Base-by-base conservation (phyloP, 2,329 filamentous ascomycete species). In the Passalora sequoiae region DNA sequence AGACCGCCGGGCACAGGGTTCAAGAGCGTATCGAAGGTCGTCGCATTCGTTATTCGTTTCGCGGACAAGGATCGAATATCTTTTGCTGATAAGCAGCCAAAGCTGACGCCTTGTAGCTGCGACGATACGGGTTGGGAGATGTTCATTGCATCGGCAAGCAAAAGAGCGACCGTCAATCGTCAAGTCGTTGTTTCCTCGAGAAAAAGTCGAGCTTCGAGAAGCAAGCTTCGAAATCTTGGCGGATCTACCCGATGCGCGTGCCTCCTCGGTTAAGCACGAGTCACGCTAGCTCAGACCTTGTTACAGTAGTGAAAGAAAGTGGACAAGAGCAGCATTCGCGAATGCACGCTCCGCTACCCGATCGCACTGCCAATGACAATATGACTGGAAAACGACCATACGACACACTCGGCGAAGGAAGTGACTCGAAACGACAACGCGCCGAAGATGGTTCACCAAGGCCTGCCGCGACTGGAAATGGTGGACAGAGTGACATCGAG, bases 61-160 rank as follows among this genome's bases (percentile, higher is more conserved):
- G 96, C 92, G 6, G 92, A 98, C 58, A 97, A 81, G 49, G 82
- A 78, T 64, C 83, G 82, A 63, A 98, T 89, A 66, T 98, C 91
- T 48, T 83, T 75, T 39, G 82, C 75, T 15, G 85, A 81, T 56
- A 97, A 80, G 62, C 94, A 87, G 33, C 81, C 83, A 67, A 98
- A 98, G 64, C 94, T 86, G 61, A 98, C 87, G 63, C 83, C 84
- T 64, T 84, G 79, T 60, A 98, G 84, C 63, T 82, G 76, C 60
- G 89, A 94, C 53, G 85, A 77, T 51, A 95, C 78, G 32, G 92
- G 89, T 62, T 89, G 86, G 9, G 71, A 71, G 40, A 67, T 66
- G 50, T 74, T 75, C 63, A 66, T 66, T 49, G 43, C 39, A 35
- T n/a, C 29, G n/a, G n/a, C n/a, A n/a, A n/a, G n/a, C n/a, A n/a